Conservation (phyloP, 257 asterid species). For the Solanum phureja region DNA sequence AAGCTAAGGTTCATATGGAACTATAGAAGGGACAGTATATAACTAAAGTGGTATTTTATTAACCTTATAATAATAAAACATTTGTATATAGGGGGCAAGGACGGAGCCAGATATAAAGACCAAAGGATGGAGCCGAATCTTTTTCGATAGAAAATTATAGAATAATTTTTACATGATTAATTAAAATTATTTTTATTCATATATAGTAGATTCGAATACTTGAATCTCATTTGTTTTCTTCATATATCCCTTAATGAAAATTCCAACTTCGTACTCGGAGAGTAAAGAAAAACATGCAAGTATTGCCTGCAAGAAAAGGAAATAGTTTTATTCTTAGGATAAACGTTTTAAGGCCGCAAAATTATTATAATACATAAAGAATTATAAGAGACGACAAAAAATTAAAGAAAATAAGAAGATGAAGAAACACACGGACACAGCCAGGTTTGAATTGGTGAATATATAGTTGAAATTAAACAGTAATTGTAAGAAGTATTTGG, state of each 20-base stretch:
- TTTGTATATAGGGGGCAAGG: not conserved
- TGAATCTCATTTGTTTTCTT: too few species aligned
- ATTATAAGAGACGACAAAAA: not conserved
- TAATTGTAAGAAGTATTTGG: not conserved
- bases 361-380: not conserved
- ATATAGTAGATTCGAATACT: too few species aligned
- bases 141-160: too few species aligned
- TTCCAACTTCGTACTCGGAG: accelerated
- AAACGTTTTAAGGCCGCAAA: not conserved
- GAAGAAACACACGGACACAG: not conserved
- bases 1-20: not conserved
- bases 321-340: not conserved
- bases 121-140: too few species aligned
- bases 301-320: not conserved
- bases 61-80: not conserved
- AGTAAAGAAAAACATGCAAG: not conserved
- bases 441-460: not conserved
- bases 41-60: not conserved
- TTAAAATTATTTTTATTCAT: too few species aligned
- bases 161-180: accelerated
- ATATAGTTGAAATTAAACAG: not conserved
- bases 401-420: not conserved
- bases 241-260: too few species aligned
- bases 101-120: not conserved
- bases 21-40: not conserved